phyloP scores from a whole-genome alignment of 495 filamentous ascomycete genomes.

The Copromyces sp. region DNA sequence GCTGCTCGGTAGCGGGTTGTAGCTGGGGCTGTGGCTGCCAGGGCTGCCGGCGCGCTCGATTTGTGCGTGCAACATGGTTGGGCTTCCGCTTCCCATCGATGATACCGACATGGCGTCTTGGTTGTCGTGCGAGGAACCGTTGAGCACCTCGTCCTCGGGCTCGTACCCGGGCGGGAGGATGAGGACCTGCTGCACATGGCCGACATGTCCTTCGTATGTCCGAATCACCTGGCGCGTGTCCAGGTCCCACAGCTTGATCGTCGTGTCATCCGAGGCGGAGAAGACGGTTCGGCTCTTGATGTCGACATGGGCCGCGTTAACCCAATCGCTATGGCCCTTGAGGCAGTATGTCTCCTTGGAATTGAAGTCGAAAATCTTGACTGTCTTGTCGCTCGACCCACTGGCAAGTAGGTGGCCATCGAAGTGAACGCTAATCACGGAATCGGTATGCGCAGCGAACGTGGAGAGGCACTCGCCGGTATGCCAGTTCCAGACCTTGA shows the following conservation, averaged over 20 bases:
- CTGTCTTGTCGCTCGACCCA: constrained; percentile 76
- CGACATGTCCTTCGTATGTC: constrained; percentile 86
- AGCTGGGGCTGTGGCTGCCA: constrained; percentile 4
- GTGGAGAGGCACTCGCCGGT: constrained; percentile 82
- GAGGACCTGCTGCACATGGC: constrained; percentile 85
- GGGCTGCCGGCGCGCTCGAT: constrained; percentile 4
- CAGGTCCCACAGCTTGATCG: constrained; percentile 61
- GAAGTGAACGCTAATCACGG: constrained; percentile 79
- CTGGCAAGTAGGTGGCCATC: constrained; percentile 72
- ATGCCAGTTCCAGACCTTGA: constrained; percentile 95
- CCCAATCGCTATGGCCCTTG: constrained; percentile 83
- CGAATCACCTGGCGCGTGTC: constrained; percentile 68
- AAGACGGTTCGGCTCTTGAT: constrained; percentile 70
- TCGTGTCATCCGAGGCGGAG: constrained; percentile 90
- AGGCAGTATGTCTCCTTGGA: constrained; percentile 69
- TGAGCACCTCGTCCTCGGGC: constrained; percentile 55
- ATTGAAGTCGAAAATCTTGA: constrained; percentile 91
- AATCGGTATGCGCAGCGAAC: constrained; percentile 63
- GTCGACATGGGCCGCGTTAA: constrained; percentile 85
- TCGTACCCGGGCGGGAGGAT: constrained; percentile 77
- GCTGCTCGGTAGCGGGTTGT: constrained; percentile 1
- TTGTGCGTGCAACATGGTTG: constrained; percentile 15
- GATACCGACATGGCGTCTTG: constrained; percentile 41
- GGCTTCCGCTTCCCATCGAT: constrained; percentile 28
- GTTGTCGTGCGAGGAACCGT: constrained; percentile 42